A percentile compares a stretch with the other conserved stretches of the same genome.
phyloP scores from a whole-genome alignment of 306 rosid species.

The barrel medic (Medicago truncatula) region DNA sequence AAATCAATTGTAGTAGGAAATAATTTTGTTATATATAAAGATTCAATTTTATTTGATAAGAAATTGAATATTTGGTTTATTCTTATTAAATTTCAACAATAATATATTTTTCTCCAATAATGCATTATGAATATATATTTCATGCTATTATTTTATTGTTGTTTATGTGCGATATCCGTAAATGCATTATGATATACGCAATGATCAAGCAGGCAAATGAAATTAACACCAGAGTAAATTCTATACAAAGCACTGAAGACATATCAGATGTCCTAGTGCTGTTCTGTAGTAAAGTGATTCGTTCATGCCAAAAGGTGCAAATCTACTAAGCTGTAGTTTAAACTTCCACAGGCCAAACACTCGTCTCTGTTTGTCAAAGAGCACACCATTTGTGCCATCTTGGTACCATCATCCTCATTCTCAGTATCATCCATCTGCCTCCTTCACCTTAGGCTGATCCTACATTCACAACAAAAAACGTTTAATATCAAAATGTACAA shows the following conservation, averaged over 20 bases:
- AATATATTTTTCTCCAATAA: too few species aligned
- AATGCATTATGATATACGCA: too few species aligned
- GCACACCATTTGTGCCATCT: slow-evolving; percentile 90
- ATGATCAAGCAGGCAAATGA: slow-evolving; percentile 6
- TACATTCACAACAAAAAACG: slow-evolving; percentile 41
- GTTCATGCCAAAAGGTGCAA: slow-evolving; percentile 3
- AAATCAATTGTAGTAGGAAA: too few species aligned
- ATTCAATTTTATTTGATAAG: too few species aligned
- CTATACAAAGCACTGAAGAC: slow-evolving; percentile 44
- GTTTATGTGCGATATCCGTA: too few species aligned
- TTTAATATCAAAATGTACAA: background rate
- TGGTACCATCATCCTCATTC: slow-evolving; percentile 56
- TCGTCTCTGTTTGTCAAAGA: slow-evolving; percentile 83
- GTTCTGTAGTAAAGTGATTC: background rate
- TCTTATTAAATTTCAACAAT: too few species aligned
- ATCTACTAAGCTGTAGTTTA: slow-evolving; percentile 9
- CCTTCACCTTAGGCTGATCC: slow-evolving; percentile 55
- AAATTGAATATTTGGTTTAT: too few species aligned
- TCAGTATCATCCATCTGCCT: too few species aligned
- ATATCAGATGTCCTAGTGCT: background rate
- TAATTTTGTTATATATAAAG: too few species aligned
- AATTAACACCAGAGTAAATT: background rate
- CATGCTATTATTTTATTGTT: too few species aligned
- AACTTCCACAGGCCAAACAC: slow-evolving; percentile 90
- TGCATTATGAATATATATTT: too few species aligned